Percentiles rank a stretch among this genome's conserved stretches.
Conservation (phyloP, 257 asterid genomes). For the Solanum infundibuliforme region DNA sequence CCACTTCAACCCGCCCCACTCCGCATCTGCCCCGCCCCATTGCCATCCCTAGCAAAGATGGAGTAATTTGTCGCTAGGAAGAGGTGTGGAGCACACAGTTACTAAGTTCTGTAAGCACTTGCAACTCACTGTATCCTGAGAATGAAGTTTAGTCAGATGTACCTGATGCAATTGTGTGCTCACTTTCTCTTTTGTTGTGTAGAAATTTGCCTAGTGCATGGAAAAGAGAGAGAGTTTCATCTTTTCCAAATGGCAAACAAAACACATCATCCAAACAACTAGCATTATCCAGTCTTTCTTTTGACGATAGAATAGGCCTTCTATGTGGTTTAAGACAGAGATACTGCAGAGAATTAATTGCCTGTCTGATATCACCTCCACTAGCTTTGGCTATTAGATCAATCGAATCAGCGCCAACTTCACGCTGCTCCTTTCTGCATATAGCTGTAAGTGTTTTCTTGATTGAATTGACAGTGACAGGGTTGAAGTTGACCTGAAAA, state of each 20-base stretch:
- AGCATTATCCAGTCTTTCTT: slow-evolving; percentile 17
- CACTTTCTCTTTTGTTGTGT: slow-evolving; percentile 66
- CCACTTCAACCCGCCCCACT: too few relatives aligned
- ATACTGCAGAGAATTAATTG: slow-evolving; percentile 81
- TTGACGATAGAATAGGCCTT: slow-evolving; percentile 22
- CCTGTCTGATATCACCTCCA: slow-evolving; percentile 91
- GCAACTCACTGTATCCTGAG: background rate
- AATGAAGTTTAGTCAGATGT: background rate
- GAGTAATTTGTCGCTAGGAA: background rate
- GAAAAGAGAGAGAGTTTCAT: slow-evolving; percentile 58
- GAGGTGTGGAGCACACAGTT: background rate
- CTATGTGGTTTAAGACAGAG: slow-evolving; percentile 50
- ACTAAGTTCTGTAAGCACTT: background rate
- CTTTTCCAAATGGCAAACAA: slow-evolving; percentile 71
- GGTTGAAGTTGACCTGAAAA: slow-evolving; percentile 76
- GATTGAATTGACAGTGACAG: slow-evolving; percentile 63
- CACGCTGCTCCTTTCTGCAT: slow-evolving; percentile 50
- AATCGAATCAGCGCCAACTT: slow-evolving; percentile 54
- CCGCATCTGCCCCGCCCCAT: too few relatives aligned
- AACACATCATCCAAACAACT: slow-evolving; percentile 22
- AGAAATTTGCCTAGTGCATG: slow-evolving; percentile 95
- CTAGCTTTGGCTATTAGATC: slow-evolving; percentile 68
- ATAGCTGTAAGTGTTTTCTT: slow-evolving; percentile 56
- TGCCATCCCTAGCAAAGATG: background rate
- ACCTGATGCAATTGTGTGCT: slow-evolving; percentile 40